These are phyloP conservation scores for Ganoderma lingzhi DNA, from an alignment of 1,284 basidiomycete species.

Conservation along the genomic window DNA sequence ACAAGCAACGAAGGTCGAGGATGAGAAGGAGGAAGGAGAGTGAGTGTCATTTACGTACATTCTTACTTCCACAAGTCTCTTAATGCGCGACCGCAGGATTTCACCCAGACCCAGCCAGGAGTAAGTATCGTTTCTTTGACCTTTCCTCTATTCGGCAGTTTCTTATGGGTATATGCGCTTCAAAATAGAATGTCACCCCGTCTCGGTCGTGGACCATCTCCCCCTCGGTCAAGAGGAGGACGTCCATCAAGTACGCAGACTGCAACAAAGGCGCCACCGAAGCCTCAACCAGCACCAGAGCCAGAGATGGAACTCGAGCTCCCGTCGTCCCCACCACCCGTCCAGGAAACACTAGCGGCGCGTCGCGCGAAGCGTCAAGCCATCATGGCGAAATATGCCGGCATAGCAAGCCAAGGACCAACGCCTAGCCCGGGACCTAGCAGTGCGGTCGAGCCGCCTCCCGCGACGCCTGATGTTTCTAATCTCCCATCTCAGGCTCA, in stretches of 20 bases:
- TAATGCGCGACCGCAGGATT: conserved; percentile 51
- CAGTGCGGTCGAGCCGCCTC: conserved; percentile 78
- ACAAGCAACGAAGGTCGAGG: conserved; percentile 46
- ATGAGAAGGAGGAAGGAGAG: conserved; percentile 83
- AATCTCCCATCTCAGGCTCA: conserved; percentile 64
- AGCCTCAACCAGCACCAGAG: conserved; percentile 27
- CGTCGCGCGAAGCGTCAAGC: conserved; percentile 85
- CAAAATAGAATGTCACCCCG: conserved; percentile 24
- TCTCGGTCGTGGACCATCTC: conserved; percentile 34
- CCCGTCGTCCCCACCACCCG: conserved; percentile 65
- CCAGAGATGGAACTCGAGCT: conserved; percentile 39
- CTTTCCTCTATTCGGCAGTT: not conserved
- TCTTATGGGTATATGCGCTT: conserved; percentile 7
- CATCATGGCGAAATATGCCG: conserved; percentile 85
- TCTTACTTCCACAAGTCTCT: not conserved
- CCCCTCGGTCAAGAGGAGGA: conserved; percentile 25
- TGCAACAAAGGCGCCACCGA: not conserved
- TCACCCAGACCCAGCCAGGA: conserved; percentile 58
- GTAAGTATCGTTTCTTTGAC: conserved; percentile 32
- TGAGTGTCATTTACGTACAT: conserved; percentile 56
- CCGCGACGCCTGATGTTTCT: conserved; percentile 63
- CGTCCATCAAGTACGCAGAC: not conserved
- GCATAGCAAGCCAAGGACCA: conserved; percentile 53
- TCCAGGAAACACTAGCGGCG: conserved; percentile 80
- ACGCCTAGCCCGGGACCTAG: conserved; percentile 68